These are phyloP conservation scores for Pharus latifolius DNA, from an alignment of 176 grass and related monocot genomes.

Conservation along the genomic window DNA sequence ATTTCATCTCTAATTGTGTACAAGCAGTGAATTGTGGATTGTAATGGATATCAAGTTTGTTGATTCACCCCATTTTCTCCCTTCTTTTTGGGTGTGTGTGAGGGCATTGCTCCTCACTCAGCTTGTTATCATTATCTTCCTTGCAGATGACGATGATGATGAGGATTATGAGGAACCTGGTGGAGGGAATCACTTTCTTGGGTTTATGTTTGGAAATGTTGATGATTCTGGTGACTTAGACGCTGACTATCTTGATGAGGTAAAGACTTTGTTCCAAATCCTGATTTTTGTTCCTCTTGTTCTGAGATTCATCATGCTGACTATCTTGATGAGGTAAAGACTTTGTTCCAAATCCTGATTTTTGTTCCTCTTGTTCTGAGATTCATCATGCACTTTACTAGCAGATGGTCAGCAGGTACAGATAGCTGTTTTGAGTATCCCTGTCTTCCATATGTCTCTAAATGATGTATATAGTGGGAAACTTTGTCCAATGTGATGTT, in stretches of 20 bases:
- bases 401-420: neutral
- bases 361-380: neutral
- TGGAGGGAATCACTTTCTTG: conserved; percentile 64
- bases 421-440: neutral
- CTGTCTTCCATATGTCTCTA: neutral
- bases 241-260: conserved; percentile 97
- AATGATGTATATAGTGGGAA: neutral
- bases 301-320: neutral
- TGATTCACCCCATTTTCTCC: neutral
- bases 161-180: conserved; percentile 80
- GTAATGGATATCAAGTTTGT: neutral
- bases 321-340: conserved; percentile 76
- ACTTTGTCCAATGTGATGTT: neutral
- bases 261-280: conserved; percentile 14
- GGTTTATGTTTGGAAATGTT: conserved; percentile 98
- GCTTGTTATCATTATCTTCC: neutral
- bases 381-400: neutral
- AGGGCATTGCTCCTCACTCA: neutral
- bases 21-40: neutral
- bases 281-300: neutral
- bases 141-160: conserved; percentile 57
- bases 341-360: neutral
- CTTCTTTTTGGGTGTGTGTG: too few relatives aligned
- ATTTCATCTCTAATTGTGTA: neutral
- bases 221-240: conserved; percentile 92